Percentiles rank a stretch among this genome's conserved stretches.
Evolutionary conservation across 2,329 filamentous ascomycete species (phyloP).

Genomic region (Alternaria panax): DNA sequence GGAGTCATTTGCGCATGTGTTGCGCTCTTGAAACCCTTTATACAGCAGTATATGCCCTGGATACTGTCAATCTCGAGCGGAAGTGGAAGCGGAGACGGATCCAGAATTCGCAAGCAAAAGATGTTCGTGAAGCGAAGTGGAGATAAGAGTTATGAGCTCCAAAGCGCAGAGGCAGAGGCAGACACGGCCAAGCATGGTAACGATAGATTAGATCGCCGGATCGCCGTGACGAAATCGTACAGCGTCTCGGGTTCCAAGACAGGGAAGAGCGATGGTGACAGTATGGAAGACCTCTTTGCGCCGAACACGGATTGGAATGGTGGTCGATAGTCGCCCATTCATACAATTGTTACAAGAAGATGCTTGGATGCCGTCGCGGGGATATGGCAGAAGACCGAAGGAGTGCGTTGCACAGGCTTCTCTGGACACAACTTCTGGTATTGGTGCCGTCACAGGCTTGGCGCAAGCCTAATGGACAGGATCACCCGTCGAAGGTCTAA

Average conservation of each 20-base stretch:
- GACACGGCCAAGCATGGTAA: background rate
- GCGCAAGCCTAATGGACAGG: background rate
- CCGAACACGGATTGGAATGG: slow-evolving; percentile 12
- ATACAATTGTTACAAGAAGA: background rate
- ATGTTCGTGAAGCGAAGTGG: slow-evolving; percentile 10
- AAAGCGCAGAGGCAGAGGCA: slow-evolving; percentile 4
- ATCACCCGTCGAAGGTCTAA: background rate
- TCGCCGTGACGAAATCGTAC: slow-evolving; percentile 21
- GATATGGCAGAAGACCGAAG: background rate
- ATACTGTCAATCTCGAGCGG: slow-evolving; percentile 17
- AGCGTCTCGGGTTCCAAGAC: slow-evolving; percentile 12
- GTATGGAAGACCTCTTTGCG: slow-evolving; percentile 23
- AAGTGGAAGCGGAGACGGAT: slow-evolving; percentile 9
- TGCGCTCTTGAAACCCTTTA: slow-evolving; percentile 26
- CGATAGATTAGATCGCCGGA: slow-evolving; percentile 5
- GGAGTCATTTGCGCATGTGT: slow-evolving; percentile 29
- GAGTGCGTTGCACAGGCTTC: background rate
- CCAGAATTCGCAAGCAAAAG: slow-evolving; percentile 14
- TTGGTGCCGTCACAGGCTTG: background rate
- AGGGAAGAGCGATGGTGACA: slow-evolving; percentile 9
- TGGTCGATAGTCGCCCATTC: background rate
- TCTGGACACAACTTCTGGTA: background rate
- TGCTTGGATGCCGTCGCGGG: background rate
- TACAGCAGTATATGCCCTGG: slow-evolving; percentile 22
- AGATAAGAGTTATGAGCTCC: slow-evolving; percentile 14